Conservation (phyloP, 371 early-diverging fungal species). For the Mucor plumbeus region DNA sequence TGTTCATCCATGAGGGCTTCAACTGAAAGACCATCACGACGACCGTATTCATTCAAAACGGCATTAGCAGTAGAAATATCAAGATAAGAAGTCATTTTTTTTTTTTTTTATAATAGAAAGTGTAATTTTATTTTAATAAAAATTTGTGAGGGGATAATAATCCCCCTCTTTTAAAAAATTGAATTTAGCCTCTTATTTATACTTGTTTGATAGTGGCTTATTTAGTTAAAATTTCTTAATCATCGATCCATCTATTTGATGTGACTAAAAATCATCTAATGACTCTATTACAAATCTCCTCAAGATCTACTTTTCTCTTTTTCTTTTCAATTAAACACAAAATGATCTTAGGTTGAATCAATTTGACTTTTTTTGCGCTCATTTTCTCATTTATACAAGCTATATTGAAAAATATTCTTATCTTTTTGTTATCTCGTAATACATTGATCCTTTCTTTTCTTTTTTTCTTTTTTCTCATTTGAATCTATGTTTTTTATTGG, state of each 20-base stretch:
- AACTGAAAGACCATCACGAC: conserved; percentile 79
- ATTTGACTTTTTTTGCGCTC: not conserved
- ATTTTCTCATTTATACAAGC: conserved; percentile 8
- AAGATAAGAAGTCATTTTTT: conserved; percentile 31
- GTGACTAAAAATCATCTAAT: conserved; percentile 11
- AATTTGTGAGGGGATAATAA: conserved; percentile 28
- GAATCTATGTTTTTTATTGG: not conserved
- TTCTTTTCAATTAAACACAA: conserved; percentile 11
- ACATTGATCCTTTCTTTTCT: not conserved
- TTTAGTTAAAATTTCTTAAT: conserved; percentile 3
- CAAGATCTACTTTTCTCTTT: conserved; percentile 6
- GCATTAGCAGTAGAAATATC: conserved; percentile 27
- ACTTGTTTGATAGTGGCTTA: conserved; percentile 18
- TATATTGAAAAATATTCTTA: not conserved
- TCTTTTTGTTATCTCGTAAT: not conserved
- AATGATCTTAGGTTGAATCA: conserved; percentile 22
- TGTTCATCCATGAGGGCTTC: conserved; percentile 76
- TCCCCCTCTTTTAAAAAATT: conserved; percentile 30
- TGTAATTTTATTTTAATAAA: conserved; percentile 22
- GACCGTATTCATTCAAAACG: conserved; percentile 37
- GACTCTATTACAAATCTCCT: not conserved
- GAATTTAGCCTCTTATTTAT: conserved; percentile 18
- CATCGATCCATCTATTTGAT: not conserved
- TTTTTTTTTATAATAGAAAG: conserved; percentile 6
- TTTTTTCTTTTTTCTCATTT: not conserved